Conservation (phyloP, 2,329 filamentous ascomycete genomes). For the Aspergillus sp. region DNA sequence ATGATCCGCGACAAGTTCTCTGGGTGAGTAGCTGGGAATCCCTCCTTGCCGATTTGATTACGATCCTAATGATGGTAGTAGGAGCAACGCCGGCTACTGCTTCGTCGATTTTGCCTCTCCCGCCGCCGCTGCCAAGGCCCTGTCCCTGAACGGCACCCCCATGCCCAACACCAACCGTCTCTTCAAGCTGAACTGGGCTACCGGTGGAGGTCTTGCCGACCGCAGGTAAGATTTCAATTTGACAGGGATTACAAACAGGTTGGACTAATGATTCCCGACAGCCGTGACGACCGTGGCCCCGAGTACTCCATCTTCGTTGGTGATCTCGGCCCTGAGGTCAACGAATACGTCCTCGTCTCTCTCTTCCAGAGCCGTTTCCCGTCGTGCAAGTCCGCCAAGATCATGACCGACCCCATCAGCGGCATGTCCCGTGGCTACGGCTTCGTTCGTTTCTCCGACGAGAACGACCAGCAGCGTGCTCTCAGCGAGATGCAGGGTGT, state of each 20-base stretch:
- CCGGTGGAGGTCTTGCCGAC: slow-evolving; percentile 90
- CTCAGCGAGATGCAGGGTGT: slow-evolving; percentile 98
- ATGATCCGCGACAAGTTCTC: slow-evolving; percentile 99
- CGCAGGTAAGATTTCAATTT: slow-evolving; percentile 63
- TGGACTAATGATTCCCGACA: slow-evolving; percentile 16
- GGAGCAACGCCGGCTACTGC: slow-evolving; percentile 95
- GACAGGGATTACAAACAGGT: not conserved
- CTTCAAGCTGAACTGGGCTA: slow-evolving; percentile 99
- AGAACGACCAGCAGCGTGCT: slow-evolving; percentile 93
- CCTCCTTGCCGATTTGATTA: slow-evolving; percentile 10
- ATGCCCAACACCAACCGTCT: slow-evolving; percentile 93
- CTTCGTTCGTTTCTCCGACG: slow-evolving; percentile 95
- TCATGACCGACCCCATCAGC: slow-evolving; percentile 98
- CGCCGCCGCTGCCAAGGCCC: slow-evolving; percentile 84
- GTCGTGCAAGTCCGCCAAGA: slow-evolving; percentile 98
- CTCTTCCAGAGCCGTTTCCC: slow-evolving; percentile 96
- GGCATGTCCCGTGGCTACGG: slow-evolving; percentile 97
- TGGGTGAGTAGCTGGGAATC: slow-evolving; percentile 61
- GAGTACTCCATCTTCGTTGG: slow-evolving; percentile 98
- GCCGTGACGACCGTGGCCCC: slow-evolving; percentile 88
- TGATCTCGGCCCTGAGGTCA: slow-evolving; percentile 95
- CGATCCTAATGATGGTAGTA: slow-evolving; percentile 46
- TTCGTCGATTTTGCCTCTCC: slow-evolving; percentile 89
- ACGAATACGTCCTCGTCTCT: slow-evolving; percentile 95
- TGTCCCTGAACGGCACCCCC: slow-evolving; percentile 80